phyloP scores from a whole-genome alignment of 768 basidiomycete genomes.

The Kwoniella pini region DNA sequence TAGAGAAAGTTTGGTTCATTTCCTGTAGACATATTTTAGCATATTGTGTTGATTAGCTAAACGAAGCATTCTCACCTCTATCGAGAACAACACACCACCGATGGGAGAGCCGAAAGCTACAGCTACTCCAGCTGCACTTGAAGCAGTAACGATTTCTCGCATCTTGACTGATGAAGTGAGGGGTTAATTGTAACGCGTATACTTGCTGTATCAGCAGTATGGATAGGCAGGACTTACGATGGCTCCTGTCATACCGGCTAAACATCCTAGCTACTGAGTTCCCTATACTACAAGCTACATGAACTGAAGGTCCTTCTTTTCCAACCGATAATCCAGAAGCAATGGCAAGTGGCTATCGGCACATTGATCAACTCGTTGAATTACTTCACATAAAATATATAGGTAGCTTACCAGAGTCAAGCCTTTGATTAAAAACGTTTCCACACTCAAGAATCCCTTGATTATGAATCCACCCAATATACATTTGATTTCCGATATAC shows the following conservation, averaged over 20 bases:
- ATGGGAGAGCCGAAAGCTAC: conserved; percentile 99
- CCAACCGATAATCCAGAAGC: conserved; percentile 96
- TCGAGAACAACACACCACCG: conserved; percentile 94
- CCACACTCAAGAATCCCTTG: conserved; percentile 87
- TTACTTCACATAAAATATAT: background rate
- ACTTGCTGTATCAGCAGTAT: background rate
- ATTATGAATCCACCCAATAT: conserved; percentile 96
- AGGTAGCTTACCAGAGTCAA: conserved; percentile 72
- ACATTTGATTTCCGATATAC: conserved; percentile 98
- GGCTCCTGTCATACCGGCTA: conserved; percentile 76
- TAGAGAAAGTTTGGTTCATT: conserved; percentile 97
- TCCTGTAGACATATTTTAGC: conserved; percentile 62
- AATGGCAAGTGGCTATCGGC: conserved; percentile 81
- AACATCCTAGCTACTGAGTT: conserved; percentile 85
- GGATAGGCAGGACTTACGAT: conserved; percentile 63
- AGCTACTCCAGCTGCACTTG: conserved; percentile 95
- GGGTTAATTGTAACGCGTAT: too few relatives aligned
- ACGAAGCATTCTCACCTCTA: conserved; percentile 66
- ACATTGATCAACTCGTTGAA: background rate
- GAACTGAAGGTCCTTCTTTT: conserved; percentile 97
- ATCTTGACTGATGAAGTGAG: conserved; percentile 60
- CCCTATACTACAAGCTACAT: conserved; percentile 93
- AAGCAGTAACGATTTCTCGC: conserved; percentile 89
- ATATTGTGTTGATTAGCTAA: background rate
- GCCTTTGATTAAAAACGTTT: conserved; percentile 91